A percentile compares a stretch with the other conserved stretches of the same genome.
Conservation (phyloP, 2,329 filamentous ascomycete genomes). For the Aspergillus nomiae region DNA sequence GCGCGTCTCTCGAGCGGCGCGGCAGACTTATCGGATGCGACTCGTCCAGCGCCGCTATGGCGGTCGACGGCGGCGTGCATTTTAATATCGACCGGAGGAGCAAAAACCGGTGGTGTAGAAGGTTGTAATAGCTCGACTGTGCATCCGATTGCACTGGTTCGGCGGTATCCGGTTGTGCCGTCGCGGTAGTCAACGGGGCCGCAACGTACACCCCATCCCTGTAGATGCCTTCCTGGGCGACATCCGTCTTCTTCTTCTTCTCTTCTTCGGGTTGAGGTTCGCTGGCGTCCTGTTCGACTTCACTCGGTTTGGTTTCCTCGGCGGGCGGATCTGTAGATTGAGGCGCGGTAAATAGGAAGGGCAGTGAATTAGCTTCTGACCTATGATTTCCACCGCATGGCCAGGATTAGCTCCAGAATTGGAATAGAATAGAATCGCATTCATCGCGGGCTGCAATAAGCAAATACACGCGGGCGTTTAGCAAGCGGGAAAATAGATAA, state of each 20-base stretch:
- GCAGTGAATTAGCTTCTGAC: slow-evolving; percentile 73
- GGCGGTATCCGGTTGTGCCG: slow-evolving; percentile 16
- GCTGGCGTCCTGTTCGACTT: not conserved
- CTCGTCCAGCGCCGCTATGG: slow-evolving; percentile 56
- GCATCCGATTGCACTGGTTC: slow-evolving; percentile 48
- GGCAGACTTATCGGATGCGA: slow-evolving; percentile 57
- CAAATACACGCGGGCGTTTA: slow-evolving; percentile 21
- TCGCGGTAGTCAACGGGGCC: not conserved
- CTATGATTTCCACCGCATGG: slow-evolving; percentile 46
- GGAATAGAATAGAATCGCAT: not conserved
- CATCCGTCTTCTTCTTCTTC: not conserved
- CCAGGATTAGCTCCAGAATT: slow-evolving; percentile 18
- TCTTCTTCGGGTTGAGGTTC: slow-evolving; percentile 38
- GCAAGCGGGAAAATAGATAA: slow-evolving; percentile 16
- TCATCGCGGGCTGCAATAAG: slow-evolving; percentile 16
- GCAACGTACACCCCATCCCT: slow-evolving; percentile 11
- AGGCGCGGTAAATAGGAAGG: slow-evolving; percentile 68
- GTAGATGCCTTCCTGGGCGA: slow-evolving; percentile 1
- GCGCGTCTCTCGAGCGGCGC: slow-evolving; percentile 54
- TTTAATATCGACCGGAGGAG: slow-evolving; percentile 65
- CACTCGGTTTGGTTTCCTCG: slow-evolving; percentile 3
- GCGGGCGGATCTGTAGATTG: slow-evolving; percentile 35
- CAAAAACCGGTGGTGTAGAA: slow-evolving; percentile 66
- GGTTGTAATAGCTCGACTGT: slow-evolving; percentile 67
- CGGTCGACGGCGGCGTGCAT: slow-evolving; percentile 54